Percentiles rank a stretch among this genome's conserved stretches.
Conservation (phyloP, 2,329 filamentous ascomycete species). For the Penicillium sp. region DNA sequence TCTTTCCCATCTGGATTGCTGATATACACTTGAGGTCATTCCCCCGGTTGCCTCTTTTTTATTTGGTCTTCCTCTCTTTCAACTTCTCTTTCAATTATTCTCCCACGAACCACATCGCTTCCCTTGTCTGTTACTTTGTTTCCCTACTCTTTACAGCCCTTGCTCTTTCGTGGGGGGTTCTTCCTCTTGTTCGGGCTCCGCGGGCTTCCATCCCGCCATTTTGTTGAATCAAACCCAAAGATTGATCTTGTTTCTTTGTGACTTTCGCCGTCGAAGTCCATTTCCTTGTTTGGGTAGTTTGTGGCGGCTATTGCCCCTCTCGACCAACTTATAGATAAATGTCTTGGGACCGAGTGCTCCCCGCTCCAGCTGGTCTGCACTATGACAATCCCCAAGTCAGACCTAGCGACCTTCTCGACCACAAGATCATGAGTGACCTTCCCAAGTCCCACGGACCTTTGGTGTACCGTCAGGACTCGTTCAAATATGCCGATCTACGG, state of each 20-base stretch:
- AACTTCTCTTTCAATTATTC: neutral
- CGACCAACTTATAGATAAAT: constrained; percentile 32
- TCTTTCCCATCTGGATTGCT: constrained; percentile 3
- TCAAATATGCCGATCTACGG: constrained; percentile 24
- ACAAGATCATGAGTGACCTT: constrained; percentile 44
- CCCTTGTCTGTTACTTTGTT: constrained; percentile 2
- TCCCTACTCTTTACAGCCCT: constrained; percentile 13
- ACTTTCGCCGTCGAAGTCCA: constrained; percentile 3
- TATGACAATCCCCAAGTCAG: constrained; percentile 40
- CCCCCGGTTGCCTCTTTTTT: constrained; percentile 8
- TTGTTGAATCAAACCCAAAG: neutral
- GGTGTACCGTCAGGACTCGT: constrained; percentile 18
- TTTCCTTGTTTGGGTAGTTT: constrained; percentile 8
- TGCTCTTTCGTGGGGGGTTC: neutral
- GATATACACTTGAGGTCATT: constrained; percentile 1
- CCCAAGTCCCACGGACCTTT: constrained; percentile 19
- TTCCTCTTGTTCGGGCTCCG: neutral
- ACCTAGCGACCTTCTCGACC: constrained; percentile 40
- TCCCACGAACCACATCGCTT: neutral
- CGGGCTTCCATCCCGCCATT: neutral
- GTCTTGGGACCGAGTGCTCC: constrained; percentile 52
- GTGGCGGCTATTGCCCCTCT: constrained; percentile 2
- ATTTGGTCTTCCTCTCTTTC: constrained; percentile 3
- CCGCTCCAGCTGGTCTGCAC: constrained; percentile 44
- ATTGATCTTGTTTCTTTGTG: constrained; percentile 6